These are phyloP conservation scores for Volvariella volvacea DNA, from an alignment of 1,284 basidiomycete species.

Conservation along the genomic window DNA sequence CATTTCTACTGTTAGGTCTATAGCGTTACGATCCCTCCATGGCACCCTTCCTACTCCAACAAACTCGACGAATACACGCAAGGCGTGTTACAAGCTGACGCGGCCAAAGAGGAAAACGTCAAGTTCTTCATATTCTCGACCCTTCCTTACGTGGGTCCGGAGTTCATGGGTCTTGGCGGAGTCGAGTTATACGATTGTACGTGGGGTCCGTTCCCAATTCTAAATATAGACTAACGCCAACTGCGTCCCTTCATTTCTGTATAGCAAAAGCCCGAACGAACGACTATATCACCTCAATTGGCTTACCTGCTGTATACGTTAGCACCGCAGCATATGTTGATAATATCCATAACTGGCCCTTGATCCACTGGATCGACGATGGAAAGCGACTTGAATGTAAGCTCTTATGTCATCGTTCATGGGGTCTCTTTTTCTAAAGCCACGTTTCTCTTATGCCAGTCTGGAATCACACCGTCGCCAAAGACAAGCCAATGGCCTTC, in stretches of 20 bases:
- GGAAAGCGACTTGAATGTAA: too few relatives aligned
- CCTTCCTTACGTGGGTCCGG: constrained; percentile 11
- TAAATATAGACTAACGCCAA: background rate
- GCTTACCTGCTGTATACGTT: too few relatives aligned
- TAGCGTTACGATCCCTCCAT: constrained; percentile 12
- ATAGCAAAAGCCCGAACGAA: too few relatives aligned
- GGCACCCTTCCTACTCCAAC: constrained; percentile 10
- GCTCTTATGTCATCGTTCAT: background rate
- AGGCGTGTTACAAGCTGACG: constrained; percentile 12
- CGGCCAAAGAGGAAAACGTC: constrained; percentile 10
- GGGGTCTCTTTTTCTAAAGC: background rate
- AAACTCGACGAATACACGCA: constrained; percentile 10
- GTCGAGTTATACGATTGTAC: constrained; percentile 13
- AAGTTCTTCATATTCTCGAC: constrained; percentile 13
- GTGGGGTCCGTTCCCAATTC: background rate
- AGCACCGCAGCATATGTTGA: too few relatives aligned
- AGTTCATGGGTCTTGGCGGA: constrained; percentile 12
- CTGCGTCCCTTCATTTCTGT: too few relatives aligned
- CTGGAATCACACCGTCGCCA: constrained; percentile 11
- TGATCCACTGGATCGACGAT: too few relatives aligned
- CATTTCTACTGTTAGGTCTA: too few relatives aligned
- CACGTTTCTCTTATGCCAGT: constrained; percentile 4
- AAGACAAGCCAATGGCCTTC: constrained; percentile 12
- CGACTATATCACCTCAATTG: too few relatives aligned
- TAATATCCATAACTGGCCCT: too few relatives aligned